phyloP scores from a whole-genome alignment of 2,329 filamentous ascomycete genomes.

The Chrysosporium keratinophilum region DNA sequence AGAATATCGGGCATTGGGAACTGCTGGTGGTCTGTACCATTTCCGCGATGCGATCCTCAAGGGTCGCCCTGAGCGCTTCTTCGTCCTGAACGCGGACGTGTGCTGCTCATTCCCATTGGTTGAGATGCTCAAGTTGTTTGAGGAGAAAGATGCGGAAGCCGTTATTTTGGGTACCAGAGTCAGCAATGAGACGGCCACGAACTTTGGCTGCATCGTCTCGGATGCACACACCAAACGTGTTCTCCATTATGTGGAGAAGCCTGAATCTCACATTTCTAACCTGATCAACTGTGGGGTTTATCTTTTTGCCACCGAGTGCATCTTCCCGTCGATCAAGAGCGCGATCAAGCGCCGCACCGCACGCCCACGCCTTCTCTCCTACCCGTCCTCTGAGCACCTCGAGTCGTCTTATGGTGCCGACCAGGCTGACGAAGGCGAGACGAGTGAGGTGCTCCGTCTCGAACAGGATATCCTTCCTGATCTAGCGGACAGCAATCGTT shows the following conservation, averaged over 20 bases:
- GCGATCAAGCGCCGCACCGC: constrained; percentile 94
- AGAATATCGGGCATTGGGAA: constrained; percentile 93
- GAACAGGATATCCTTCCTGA: constrained; percentile 96
- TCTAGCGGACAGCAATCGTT: constrained; percentile 91
- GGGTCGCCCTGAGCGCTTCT: constrained; percentile 85
- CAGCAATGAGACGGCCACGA: constrained; percentile 78
- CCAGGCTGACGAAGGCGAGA: constrained; percentile 61
- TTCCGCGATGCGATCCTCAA: constrained; percentile 98
- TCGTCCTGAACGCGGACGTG: constrained; percentile 95
- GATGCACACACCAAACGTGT: constrained; percentile 90
- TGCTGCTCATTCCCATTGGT: constrained; percentile 96
- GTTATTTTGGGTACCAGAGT: constrained; percentile 91
- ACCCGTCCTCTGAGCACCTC: constrained; percentile 90
- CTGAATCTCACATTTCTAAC: constrained; percentile 93
- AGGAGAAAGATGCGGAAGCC: constrained; percentile 91
- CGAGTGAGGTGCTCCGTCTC: constrained; percentile 79
- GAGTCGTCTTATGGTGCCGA: constrained; percentile 56
- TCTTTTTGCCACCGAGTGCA: constrained; percentile 87
- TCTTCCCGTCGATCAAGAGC: constrained; percentile 88
- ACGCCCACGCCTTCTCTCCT: constrained; percentile 82
- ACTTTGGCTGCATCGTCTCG: constrained; percentile 96
- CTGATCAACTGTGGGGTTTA: constrained; percentile 99
- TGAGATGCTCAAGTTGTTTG: constrained; percentile 90
- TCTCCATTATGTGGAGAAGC: constrained; percentile 98
- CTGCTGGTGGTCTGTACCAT: constrained; percentile 93